Base-by-base conservation (phyloP, 768 basidiomycete species). In the Amanita rubescens region DNA sequence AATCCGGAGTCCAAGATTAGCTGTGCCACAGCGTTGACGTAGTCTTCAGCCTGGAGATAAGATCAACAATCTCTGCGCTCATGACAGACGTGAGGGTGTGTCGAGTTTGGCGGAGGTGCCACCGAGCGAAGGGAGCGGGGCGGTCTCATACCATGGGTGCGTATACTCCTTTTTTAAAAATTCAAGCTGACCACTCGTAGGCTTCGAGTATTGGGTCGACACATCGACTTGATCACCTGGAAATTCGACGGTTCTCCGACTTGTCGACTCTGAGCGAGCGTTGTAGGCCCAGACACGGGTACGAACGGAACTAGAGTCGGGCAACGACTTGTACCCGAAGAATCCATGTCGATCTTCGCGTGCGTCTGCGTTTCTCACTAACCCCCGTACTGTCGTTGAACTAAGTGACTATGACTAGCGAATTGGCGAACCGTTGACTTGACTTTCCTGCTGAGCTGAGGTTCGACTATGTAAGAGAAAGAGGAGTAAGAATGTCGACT, bases 221-320 rank as follows among this genome's bases (percentile, higher is more conserved):
- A 82, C 81, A 1, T 69, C 7, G 87, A 87, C 0, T 86, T 76
- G 61, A 82, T 94, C 53, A 83, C 84, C 7, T 94, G 93, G 93
- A 75, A 80, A 52, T 75, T 81, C 12, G 76, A 83, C 56, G 84
- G 81, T 1, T 60, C 62, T 27, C 74, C 73, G 35, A 74, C 77
- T 0, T 79, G 66, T 53, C 64, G 69, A 12, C 61, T 93, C 60
- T 73, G 77, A 15, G 82, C 87, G 1, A 53, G 59, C 10, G 79
- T 87, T 17, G 75, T 78, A 3, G 71, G 62, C 0, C 62, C 75
- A 11, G 76, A 78, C 53, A 67, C 67, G 53, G 65, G 67, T 0
- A 5, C 58, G 0, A 62, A 56, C 7, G 78, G 76, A 1, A 71
- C 71, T 7, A 73, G 75, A 19, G 73, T 94, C 10, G 71, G 74